Evolutionary conservation across 495 filamentous ascomycete genomes (phyloP).

Genomic region (Xylaria flabelliformis): DNA sequence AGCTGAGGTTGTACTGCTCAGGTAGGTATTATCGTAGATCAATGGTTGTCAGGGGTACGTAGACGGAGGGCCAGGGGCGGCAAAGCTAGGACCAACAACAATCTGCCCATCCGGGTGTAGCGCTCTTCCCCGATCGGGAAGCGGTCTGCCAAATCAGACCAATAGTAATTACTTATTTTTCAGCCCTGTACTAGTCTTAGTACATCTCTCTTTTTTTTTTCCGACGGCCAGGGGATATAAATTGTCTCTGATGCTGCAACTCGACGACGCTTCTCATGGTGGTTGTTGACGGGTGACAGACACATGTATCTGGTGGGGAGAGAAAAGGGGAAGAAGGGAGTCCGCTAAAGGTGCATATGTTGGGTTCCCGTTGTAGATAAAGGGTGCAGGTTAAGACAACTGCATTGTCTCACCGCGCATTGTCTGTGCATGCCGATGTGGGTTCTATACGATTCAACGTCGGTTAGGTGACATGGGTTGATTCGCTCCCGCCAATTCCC

Average conservation of each 20-base stretch:
- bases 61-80: neutral
- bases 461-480: slow-evolving; percentile 1
- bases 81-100: slow-evolving; percentile 43
- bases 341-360: slow-evolving; percentile 26
- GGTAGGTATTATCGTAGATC: neutral
- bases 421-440: slow-evolving; percentile 23
- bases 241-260: slow-evolving; percentile 23
- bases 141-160: slow-evolving; percentile 15
- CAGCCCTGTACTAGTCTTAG: neutral
- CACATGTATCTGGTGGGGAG: neutral
- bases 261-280: slow-evolving; percentile 36
- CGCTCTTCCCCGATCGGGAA: slow-evolving; percentile 24
- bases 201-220: slow-evolving; percentile 28
- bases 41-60: slow-evolving; percentile 32
- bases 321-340: slow-evolving; percentile 14
- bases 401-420: slow-evolving; percentile 29
- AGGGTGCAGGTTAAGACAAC: slow-evolving; percentile 29
- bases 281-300: slow-evolving; percentile 16
- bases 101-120: slow-evolving; percentile 37
- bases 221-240: slow-evolving; percentile 25
- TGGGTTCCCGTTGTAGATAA: slow-evolving; percentile 29
- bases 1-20: neutral
- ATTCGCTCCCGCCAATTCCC: neutral
- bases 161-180: slow-evolving; percentile 4
- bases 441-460: neutral